Percentiles rank a stretch among this genome's conserved stretches.
Evolutionary conservation across 2,329 filamentous ascomycete genomes (phyloP).

Genomic region (Fusarium agapanthi): DNA sequence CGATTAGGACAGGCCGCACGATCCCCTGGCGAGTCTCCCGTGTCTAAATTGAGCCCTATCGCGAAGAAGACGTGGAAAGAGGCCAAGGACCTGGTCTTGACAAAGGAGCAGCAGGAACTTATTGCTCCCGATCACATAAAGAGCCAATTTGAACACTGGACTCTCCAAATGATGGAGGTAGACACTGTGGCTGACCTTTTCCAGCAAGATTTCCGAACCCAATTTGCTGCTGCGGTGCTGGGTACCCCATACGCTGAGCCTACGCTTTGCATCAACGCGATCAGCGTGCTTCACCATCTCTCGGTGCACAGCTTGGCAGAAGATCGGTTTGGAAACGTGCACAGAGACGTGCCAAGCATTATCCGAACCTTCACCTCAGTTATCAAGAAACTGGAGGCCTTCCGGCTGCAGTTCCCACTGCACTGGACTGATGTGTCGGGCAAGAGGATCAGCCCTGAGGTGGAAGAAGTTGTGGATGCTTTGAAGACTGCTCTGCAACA

Average conservation of each 20-base stretch:
- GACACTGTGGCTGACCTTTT: slow-evolving; percentile 73
- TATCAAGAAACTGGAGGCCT: slow-evolving; percentile 74
- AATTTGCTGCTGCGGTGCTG: slow-evolving; percentile 73
- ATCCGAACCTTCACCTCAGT: slow-evolving; percentile 77
- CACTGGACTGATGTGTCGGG: slow-evolving; percentile 84
- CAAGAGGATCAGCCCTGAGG: slow-evolving; percentile 65
- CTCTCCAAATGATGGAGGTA: slow-evolving; percentile 55
- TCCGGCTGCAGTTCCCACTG: slow-evolving; percentile 65
- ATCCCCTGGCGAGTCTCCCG: slow-evolving; percentile 59
- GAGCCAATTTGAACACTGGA: slow-evolving; percentile 58
- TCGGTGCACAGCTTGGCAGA: slow-evolving; percentile 79
- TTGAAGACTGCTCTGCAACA: slow-evolving; percentile 72
- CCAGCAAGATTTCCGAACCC: slow-evolving; percentile 72
- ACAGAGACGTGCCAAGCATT: slow-evolving; percentile 78
- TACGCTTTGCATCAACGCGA: slow-evolving; percentile 74
- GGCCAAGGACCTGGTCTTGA: slow-evolving; percentile 58
- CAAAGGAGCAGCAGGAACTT: slow-evolving; percentile 63
- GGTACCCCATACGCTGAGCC: slow-evolving; percentile 77
- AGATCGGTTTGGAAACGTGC: slow-evolving; percentile 87
- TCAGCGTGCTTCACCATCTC: slow-evolving; percentile 74
- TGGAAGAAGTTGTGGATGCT: slow-evolving; percentile 73
- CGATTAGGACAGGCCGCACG: slow-evolving; percentile 54
- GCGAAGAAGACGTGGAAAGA: slow-evolving; percentile 60
- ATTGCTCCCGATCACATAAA: slow-evolving; percentile 59
- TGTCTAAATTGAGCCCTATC: slow-evolving; percentile 59